Conservation (phyloP, 2,329 filamentous ascomycete genomes). For the Hypomyces rosellus region DNA sequence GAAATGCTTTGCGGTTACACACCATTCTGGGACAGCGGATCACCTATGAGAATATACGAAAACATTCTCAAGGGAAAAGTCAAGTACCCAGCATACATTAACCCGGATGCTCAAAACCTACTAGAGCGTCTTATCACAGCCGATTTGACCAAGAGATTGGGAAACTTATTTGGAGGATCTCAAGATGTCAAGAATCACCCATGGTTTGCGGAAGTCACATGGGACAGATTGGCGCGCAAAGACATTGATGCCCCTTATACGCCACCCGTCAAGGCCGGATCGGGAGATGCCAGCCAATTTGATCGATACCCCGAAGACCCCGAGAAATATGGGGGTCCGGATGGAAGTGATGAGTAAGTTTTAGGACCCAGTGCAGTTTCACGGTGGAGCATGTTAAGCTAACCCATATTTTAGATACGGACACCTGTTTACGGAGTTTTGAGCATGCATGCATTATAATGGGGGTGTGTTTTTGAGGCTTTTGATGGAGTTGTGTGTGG, state of each 20-base stretch:
- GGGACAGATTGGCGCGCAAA: constrained; percentile 89
- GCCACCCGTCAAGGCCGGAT: constrained; percentile 86
- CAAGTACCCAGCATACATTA: constrained; percentile 95
- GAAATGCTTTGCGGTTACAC: constrained; percentile 99
- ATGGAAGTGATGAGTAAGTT: constrained; percentile 79
- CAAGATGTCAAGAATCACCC: constrained; percentile 91
- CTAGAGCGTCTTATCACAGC: constrained; percentile 89
- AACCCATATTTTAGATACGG: constrained; percentile 50
- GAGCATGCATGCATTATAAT: constrained; percentile 20
- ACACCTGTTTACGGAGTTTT: constrained; percentile 71
- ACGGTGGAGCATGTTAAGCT: constrained; percentile 11
- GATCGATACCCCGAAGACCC: constrained; percentile 97
- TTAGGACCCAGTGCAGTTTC: background rate
- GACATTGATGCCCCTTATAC: constrained; percentile 98
- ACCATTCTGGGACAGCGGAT: constrained; percentile 97
- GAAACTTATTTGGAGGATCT: constrained; percentile 85
- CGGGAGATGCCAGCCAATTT: constrained; percentile 94
- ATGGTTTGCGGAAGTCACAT: constrained; percentile 97
- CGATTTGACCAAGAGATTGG: constrained; percentile 89
- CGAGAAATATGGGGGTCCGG: constrained; percentile 72
- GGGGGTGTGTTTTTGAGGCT: background rate
- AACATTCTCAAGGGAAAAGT: constrained; percentile 95
- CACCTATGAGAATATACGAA: constrained; percentile 98
- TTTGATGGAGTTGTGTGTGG: constrained; percentile 4
- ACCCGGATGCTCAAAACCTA: constrained; percentile 88